Conservation (phyloP, 2,329 filamentous ascomycete species). For the Leptosphaerulina australis region DNA sequence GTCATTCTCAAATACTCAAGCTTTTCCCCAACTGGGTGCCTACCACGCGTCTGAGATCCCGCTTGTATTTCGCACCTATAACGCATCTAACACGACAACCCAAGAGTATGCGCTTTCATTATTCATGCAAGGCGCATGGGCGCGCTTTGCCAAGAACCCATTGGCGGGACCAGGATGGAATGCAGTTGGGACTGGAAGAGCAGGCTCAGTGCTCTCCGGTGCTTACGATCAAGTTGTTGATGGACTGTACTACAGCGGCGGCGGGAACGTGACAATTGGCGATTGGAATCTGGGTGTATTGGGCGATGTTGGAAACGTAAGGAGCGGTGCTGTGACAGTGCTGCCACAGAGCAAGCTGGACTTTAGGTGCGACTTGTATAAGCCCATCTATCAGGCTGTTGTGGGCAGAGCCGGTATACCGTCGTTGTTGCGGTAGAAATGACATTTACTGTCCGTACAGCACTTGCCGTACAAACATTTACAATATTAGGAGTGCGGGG, state of each 20-base stretch:
- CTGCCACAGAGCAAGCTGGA: constrained; percentile 25
- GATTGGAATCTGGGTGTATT: constrained; percentile 28
- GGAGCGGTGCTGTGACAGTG: constrained; percentile 25
- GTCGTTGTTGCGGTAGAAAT: neutral
- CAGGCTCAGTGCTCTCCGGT: constrained; percentile 20
- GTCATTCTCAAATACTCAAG: constrained; percentile 33
- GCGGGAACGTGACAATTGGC: constrained; percentile 12
- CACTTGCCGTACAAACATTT: too few relatives aligned
- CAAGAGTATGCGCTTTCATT: constrained; percentile 27
- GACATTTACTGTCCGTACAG: neutral
- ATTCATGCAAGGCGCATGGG: constrained; percentile 35
- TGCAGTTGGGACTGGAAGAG: constrained; percentile 23
- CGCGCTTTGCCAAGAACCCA: constrained; percentile 38
- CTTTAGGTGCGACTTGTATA: constrained; percentile 23
- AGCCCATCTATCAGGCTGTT: constrained; percentile 23
- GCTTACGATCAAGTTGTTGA: constrained; percentile 17
- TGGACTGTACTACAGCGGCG: constrained; percentile 11
- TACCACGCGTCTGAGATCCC: constrained; percentile 36
- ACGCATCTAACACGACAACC: constrained; percentile 22
- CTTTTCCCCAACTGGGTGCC: constrained; percentile 19
- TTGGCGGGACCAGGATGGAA: constrained; percentile 35
- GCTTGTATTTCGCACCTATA: constrained; percentile 34
- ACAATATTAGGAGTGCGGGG: constrained; percentile 15
- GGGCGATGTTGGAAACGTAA: constrained; percentile 26
- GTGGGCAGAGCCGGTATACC: constrained; percentile 23